phyloP scores from a whole-genome alignment of 1,139 yeast genomes.

The Yamadazyma sp. region DNA sequence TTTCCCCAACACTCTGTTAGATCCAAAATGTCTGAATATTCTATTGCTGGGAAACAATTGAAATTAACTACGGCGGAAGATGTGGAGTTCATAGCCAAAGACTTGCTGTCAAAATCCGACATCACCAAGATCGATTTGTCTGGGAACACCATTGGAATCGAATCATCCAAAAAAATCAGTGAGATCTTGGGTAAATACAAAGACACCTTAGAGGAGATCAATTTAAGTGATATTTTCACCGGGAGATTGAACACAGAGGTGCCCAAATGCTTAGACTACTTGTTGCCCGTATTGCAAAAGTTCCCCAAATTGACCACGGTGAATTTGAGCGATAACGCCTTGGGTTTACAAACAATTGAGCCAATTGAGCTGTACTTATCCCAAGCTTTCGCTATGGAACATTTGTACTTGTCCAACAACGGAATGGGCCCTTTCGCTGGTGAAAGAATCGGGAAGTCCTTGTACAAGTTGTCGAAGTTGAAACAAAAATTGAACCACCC shows the following conservation, averaged over 20 bases:
- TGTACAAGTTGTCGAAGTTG: conserved; percentile 68
- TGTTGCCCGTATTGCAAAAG: conserved; percentile 71
- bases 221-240: conserved; percentile 90
- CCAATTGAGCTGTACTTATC: conserved; percentile 79
- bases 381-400: conserved; percentile 76
- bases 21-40: conserved; percentile 28
- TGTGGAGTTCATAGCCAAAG: conserved; percentile 39
- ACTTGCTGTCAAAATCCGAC: conserved; percentile 12
- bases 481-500: conserved; percentile 48
- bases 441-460: conserved; percentile 84
- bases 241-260: conserved; percentile 94
- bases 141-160: conserved; percentile 94
- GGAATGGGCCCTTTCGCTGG: conserved; percentile 99
- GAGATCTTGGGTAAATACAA: conserved; percentile 52
- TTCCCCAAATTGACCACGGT: conserved; percentile 70
- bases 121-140: conserved; percentile 72
- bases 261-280: conserved; percentile 72
- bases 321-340: conserved; percentile 91
- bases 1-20: not conserved
- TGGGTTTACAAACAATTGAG: conserved; percentile 92
- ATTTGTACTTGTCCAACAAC: conserved; percentile 85
- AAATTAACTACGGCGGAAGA: conserved; percentile 76
- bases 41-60: conserved; percentile 74
- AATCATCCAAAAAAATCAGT: conserved; percentile 75
- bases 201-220: conserved; percentile 59